These are phyloP conservation scores for Oxyria digyna DNA, from an alignment of 148 eudicot genomes.

Conservation along the genomic window DNA sequence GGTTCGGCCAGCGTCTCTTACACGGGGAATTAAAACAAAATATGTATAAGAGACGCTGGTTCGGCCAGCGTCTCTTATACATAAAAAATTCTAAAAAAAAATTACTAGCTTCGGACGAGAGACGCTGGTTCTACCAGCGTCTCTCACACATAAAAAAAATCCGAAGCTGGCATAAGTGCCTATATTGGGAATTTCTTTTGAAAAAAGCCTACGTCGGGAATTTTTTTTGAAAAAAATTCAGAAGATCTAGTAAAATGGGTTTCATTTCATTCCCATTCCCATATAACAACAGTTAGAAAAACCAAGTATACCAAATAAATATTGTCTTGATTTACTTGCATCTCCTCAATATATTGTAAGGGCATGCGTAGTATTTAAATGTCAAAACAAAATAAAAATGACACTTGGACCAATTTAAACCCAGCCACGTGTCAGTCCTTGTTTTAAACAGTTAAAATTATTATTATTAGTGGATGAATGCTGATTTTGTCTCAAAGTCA, in stretches of 20 bases:
- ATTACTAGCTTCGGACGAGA: too few species aligned
- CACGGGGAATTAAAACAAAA: too few species aligned
- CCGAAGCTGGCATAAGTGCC: too few species aligned
- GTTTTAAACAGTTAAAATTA: neutral
- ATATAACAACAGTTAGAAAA: neutral
- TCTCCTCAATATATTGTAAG: neutral
- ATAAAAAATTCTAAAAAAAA: too few species aligned
- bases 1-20: too few species aligned
- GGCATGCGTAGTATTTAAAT: neutral
- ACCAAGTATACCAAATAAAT: neutral
- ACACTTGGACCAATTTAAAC: neutral
- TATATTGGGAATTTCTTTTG: too few species aligned
- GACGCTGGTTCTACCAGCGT: too few species aligned
- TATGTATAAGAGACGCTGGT: too few species aligned
- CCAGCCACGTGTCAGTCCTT: neutral
- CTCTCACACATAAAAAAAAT: too few species aligned
- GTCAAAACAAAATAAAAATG: neutral
- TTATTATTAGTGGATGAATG: neutral
- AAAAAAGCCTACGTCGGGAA: too few species aligned
- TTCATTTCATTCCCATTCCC: conserved; percentile 1
- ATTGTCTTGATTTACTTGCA: neutral
- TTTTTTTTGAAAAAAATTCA: too few species aligned
- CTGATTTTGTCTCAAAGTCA: neutral
- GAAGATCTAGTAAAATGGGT: neutral
- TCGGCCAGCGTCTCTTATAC: too few species aligned